Conservation (phyloP, 345 rosid species). For the Ricinus communis region DNA sequence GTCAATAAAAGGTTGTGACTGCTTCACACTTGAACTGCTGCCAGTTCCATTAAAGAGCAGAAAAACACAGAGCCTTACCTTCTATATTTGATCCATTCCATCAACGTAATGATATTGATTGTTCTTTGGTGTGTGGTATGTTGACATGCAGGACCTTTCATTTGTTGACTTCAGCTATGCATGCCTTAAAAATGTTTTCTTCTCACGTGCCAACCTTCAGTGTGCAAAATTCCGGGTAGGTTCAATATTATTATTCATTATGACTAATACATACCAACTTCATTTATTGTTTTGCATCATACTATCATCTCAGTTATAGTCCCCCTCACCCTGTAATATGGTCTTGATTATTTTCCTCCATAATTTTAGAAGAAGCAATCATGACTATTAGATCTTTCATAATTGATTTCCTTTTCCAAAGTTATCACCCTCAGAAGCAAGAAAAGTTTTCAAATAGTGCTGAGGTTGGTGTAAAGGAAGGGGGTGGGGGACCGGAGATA, state of each 20-base stretch:
- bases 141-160: conserved; percentile 69
- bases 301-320: not conserved
- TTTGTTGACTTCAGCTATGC: conserved; percentile 88
- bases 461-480: too few species aligned
- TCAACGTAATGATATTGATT: not conserved
- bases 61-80: not conserved
- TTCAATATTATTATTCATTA: conserved; percentile 1
- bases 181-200: conserved; percentile 75
- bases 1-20: not conserved
- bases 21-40: not conserved
- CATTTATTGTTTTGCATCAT: not conserved
- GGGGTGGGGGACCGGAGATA: not conserved
- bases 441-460: not conserved
- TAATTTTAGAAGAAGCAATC: not conserved
- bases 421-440: not conserved
- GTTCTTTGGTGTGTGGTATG: not conserved
- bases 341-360: not conserved
- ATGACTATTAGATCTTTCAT: not conserved
- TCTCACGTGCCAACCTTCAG: conserved; percentile 90
- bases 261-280: not conserved
- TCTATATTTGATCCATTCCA: not conserved
- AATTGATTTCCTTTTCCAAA: not conserved
- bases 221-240: conserved; percentile 82
- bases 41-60: not conserved
- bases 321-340: not conserved